Evolutionary conservation across 2,329 filamentous ascomycete species (phyloP), one percentile per base, ranked within the genome.

Genomic region (Alternaria sp.): DNA sequence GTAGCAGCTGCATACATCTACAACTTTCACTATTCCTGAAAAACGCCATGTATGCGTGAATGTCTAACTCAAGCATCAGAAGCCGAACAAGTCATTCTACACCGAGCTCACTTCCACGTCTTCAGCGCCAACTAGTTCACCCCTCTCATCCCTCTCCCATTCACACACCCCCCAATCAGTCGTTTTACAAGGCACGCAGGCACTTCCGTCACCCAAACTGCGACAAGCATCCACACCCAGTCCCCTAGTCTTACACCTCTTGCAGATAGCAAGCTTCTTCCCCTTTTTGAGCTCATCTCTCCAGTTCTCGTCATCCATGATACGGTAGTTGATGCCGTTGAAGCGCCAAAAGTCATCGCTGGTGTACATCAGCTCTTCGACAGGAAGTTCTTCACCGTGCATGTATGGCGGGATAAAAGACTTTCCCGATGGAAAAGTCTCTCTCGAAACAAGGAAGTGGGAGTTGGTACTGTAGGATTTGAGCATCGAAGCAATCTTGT

Each of bases 381-480:
- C 54, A 0, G 76, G 76, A 3, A 62, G 41, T 7, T 75, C 71
- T 24, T 78, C 76, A 11, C 75, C 74, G 20, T 75, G 65, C 73
- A 78, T 75, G 44, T 72, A 78, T 0, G 76, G 76, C 3, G 74
- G 74, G 1, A 78, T 78, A 44, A 65, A 78, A 0, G 63, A 41
- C 0, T 48, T 61, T 0, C 64, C 68, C 4, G 53, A 49, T 0
- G 49, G 54, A 34, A 78, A 78, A 0, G 44, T 59, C 16, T 75
- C 65, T 5, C 63, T 64, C 2, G 70, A 71, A 18, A 77, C 59
- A 8, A 66, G 34, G 9, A 78, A 66, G 8, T 59, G 63, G 3
- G 63, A 48, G 30, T 67, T 67, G 9, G 67, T 64, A 7, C 69
- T 68, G 30, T 51, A 59, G 1, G 44, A 44, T 9, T 70, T 67